Base-by-base conservation (phyloP, 1,284 basidiomycete genomes). In the Ceratobasidium sp. region DNA sequence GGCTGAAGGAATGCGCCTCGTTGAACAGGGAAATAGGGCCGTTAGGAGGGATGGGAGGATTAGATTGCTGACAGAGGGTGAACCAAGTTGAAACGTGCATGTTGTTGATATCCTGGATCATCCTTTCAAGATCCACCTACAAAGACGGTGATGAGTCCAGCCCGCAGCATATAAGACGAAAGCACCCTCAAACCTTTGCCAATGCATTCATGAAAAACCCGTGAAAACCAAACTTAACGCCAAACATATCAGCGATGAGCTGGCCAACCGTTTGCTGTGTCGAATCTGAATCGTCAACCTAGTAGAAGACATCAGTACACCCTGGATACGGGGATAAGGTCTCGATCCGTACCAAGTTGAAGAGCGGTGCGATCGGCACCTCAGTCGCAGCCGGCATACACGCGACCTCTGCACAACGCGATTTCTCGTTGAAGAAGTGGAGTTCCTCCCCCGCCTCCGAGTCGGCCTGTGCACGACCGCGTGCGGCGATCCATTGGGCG, bases 81-180 rank as follows among this genome's bases (percentile, higher is more conserved):
- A 90, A 92, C 95, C 95, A 97, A 5, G 90, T 91, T 78, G 90
- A 87, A 56, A 96, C 92, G 82, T 97, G 95, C 80, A 90, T 90
- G 82, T 96, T 94, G 82, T 96, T 96, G 81, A 95, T 94, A 68
- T 96, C 94, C 81, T 96, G 94, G 1, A 95, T 89, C 76, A 90
- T 85, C 79, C 94, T 92, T 54, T 92, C 89, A 56, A 91, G 88
- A 80, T 85, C 87, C 82, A 89, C 84, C 88, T 89, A 71, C 13
- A 37, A 61, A 15, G 15, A 42, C 31, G 61, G 66, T 58, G 63
- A 60, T 66, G 60, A 13, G 53, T 49, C 26, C 49, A 68, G 2
- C 66, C 51, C 13, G 23, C n/a, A 31, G 53, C 31, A 45, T 3
- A 76, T 2, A 28, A n/a, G 37, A 42, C 45, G 64, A 53, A 47